Evolutionary conservation across 495 filamentous ascomycete species (phyloP), one percentile per base, ranked within the genome.

Genomic region (Cenococcum geophilum): DNA sequence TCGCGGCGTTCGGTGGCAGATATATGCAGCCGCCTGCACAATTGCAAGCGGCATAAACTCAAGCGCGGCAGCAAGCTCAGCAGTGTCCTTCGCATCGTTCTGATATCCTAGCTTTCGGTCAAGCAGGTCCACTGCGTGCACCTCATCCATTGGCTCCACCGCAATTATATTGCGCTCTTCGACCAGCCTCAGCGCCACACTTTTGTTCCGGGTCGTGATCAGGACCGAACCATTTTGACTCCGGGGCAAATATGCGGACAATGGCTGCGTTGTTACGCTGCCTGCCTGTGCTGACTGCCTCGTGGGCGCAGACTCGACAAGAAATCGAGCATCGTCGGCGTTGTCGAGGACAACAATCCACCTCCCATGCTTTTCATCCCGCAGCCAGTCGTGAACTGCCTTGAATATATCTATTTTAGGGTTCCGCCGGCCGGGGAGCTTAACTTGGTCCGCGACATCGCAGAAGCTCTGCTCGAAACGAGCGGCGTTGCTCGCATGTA

Each of bases 311-410:
- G n/a, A 9, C 12, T 55, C 6, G 5, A 14, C 10, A 5, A 32
- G 73, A n/a, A 75, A 20, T 25, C 74, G 69, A 6, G 63, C 55
- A 61, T 80, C 75, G 64, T 82, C 78, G 12, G 77, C 79, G 56
- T 79, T 81, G 62, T 83, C 79, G 21, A 82, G 68, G 18, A 80
- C 68, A 60, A 82, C 56, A n/a, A 80, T 54, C 79, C 79, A 83
- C 9, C 57, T 59, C 18, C 73, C 73, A 48, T 67, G 68, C 0
- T n/a, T 71, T 56, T 71, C 62, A 11, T 66, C 47, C 10, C 66
- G 60, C 4, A 80, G 70, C 74, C 76, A 79, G 45, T 20, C 20
- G 6, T 64, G 55, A 8, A 78, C 69, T 9, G 76, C 58, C 32
- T 62, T 23, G 14, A 77, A 52, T 4, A 73, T 58, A 54, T 78